A percentile compares a stretch with the other conserved stretches of the same genome.
Evolutionary conservation across 345 rosid species (phyloP).

Genomic region (Populus tremula): DNA sequence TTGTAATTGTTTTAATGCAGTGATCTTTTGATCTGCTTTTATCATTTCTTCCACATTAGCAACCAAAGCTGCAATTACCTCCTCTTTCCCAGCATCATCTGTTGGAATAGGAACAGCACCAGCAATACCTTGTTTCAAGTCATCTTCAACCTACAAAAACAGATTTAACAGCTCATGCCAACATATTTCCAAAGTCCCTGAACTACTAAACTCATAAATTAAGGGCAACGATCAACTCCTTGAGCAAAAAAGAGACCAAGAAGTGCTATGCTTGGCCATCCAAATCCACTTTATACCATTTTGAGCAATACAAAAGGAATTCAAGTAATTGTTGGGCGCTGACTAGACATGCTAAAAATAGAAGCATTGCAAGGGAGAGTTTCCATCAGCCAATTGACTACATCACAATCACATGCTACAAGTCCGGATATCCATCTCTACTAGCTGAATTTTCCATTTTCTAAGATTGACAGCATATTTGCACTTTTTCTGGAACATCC

Average conservation of each 20-base stretch:
- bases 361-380: background rate
- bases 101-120: conserved; percentile 71
- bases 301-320: background rate
- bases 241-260: background rate
- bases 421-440: background rate
- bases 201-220: background rate
- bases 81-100: conserved; percentile 68
- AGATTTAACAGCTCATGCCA: background rate
- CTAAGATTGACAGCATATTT: background rate
- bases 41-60: conserved; percentile 89
- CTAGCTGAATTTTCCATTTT: background rate
- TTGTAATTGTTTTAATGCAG: conserved; percentile 92
- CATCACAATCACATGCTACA: background rate
- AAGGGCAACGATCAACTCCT: background rate
- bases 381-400: background rate
- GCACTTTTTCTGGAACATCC: background rate
- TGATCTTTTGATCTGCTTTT: conserved; percentile 87
- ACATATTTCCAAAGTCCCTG: background rate
- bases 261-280: background rate
- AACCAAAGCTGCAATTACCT: conserved; percentile 79
- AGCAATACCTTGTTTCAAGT: conserved; percentile 61
- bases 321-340: background rate
- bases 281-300: background rate
- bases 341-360: background rate
- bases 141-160: conserved; percentile 64